Conservation (phyloP, 2,329 filamentous ascomycete genomes). For the Alternaria solani region DNA sequence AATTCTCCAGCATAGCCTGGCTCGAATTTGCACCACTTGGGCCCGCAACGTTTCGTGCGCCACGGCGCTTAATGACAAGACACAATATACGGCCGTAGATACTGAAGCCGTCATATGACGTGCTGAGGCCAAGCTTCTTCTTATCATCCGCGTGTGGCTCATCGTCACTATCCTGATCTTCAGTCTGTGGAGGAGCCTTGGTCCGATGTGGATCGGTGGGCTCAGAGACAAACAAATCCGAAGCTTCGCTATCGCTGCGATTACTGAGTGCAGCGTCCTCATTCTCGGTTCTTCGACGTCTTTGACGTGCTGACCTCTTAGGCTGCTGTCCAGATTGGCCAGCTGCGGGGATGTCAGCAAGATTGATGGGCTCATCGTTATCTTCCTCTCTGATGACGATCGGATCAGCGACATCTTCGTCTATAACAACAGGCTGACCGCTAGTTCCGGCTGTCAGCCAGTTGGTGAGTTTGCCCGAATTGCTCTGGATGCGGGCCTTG, state of each 20-base stretch:
- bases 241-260: conserved; percentile 44
- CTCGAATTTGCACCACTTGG: conserved; percentile 36
- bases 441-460: conserved; percentile 54
- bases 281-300: conserved; percentile 20
- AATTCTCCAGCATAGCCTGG: conserved; percentile 53
- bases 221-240: conserved; percentile 37
- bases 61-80: conserved; percentile 81
- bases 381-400: conserved; percentile 64
- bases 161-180: conserved; percentile 32
- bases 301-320: conserved; percentile 24
- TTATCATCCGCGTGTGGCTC: conserved; percentile 78
- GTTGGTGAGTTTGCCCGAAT: conserved; percentile 56
- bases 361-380: conserved; percentile 59
- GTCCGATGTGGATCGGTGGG: conserved; percentile 30
- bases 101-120: conserved; percentile 92
- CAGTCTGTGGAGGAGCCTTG: conserved; percentile 17
- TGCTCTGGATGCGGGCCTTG: conserved; percentile 55
- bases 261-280: conserved; percentile 27
- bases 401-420: conserved; percentile 55
- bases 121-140: conserved; percentile 87
- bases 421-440: conserved; percentile 54
- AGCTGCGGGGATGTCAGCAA: conserved; percentile 66
- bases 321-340: conserved; percentile 18
- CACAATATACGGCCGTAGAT: conserved; percentile 95
- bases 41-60: conserved; percentile 34